Percentiles rank a stretch among this genome's conserved stretches.
These are phyloP conservation scores for Ophiosphaerella narmari DNA, from an alignment of 2,329 filamentous ascomycete genomes.

Conservation along the genomic window DNA sequence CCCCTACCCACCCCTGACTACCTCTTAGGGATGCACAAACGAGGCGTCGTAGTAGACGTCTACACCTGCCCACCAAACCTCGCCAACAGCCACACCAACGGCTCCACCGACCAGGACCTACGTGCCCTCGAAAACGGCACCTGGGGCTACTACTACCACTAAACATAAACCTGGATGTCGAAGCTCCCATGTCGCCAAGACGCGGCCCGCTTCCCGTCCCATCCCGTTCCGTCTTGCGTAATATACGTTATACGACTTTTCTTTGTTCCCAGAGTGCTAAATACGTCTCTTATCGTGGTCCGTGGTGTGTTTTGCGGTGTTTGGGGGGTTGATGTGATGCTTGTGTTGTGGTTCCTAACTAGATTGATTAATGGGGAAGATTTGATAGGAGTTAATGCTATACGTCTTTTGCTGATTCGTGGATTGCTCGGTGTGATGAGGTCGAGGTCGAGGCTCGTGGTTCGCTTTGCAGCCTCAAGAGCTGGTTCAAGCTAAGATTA, in stretches of 20 bases:
- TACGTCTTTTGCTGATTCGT: too few relatives aligned
- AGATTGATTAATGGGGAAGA: too few relatives aligned
- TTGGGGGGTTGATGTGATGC: too few relatives aligned
- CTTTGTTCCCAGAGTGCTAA: not conserved
- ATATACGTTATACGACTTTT: not conserved
- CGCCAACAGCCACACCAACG: not conserved
- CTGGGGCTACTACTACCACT: slow-evolving; percentile 26
- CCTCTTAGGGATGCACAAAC: slow-evolving; percentile 18
- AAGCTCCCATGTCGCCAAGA: slow-evolving; percentile 11
- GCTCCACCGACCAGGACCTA: slow-evolving; percentile 17
- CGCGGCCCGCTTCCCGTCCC: slow-evolving; percentile 6
- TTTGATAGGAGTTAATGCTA: too few relatives aligned
- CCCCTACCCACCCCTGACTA: not conserved
- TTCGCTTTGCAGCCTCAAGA: too few relatives aligned
- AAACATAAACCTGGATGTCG: not conserved
- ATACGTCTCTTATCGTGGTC: not conserved
- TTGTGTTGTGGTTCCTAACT: too few relatives aligned
- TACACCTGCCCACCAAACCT: slow-evolving; percentile 17
- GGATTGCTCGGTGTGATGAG: too few relatives aligned
- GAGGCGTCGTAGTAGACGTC: slow-evolving; percentile 36
- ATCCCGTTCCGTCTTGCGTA: not conserved
- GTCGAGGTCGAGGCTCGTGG: too few relatives aligned
- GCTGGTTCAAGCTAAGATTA: too few relatives aligned
- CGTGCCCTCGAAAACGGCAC: slow-evolving; percentile 21
- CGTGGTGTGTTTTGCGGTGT: too few relatives aligned